Percentiles rank a stretch among this genome's conserved stretches.
phyloP scores from a whole-genome alignment of 495 filamentous ascomycete genomes.

The Penicillium lividum region DNA sequence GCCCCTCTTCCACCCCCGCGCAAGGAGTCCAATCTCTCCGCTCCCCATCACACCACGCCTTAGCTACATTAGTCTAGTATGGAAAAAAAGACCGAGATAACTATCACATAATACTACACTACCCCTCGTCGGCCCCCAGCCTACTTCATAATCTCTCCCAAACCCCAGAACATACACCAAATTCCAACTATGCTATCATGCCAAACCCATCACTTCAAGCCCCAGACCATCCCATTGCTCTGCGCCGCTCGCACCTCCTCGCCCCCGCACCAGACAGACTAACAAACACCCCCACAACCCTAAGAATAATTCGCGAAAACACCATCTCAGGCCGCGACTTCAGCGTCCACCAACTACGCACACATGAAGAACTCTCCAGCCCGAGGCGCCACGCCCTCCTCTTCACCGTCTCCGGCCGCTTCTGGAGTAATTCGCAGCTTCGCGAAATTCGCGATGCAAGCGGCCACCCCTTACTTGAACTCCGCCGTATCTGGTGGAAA shows the following conservation, averaged over 20 bases:
- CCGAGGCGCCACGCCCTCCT: slow-evolving; percentile 18
- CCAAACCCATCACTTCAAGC: slow-evolving; percentile 17
- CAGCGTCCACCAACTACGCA: slow-evolving; percentile 20
- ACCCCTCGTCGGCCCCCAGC: background rate
- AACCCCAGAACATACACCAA: background rate
- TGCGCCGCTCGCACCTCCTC: slow-evolving; percentile 28
- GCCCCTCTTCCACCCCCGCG: background rate
- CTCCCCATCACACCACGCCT: background rate
- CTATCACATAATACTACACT: background rate
- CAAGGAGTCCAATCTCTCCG: background rate
- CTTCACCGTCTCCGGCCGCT: slow-evolving; percentile 23
- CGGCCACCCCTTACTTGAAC: slow-evolving; percentile 19
- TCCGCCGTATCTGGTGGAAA: slow-evolving; percentile 23
- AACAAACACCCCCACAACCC: slow-evolving; percentile 29
- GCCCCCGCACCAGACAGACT: slow-evolving; percentile 27
- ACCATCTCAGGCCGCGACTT: slow-evolving; percentile 18
- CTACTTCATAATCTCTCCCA: background rate
- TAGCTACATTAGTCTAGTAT: background rate
- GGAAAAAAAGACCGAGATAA: background rate
- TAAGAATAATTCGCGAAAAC: slow-evolving; percentile 23
- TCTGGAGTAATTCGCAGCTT: slow-evolving; percentile 20
- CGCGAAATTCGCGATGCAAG: slow-evolving; percentile 22
- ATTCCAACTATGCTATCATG: slow-evolving; percentile 17
- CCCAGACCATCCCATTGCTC: slow-evolving; percentile 27
- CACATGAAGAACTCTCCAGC: slow-evolving; percentile 21